Evolutionary conservation across 192 early-diverging fungal species (phyloP).

Genomic region (Gamsiella multidivaricata): DNA sequence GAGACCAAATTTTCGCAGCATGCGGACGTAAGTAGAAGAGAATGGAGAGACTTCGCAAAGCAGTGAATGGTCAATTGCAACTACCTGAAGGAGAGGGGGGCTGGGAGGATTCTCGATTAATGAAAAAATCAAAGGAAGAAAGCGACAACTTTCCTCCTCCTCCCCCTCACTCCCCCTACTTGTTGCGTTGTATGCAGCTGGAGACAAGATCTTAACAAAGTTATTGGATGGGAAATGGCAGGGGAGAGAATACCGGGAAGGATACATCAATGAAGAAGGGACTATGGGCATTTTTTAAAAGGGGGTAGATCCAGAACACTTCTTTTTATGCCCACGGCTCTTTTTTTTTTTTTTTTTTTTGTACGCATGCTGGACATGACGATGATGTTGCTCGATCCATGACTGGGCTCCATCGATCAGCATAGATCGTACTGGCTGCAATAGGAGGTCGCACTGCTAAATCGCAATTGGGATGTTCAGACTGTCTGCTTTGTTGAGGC

Average conservation of each 20-base stretch:
- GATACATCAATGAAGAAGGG: neutral
- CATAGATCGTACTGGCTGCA: too few relatives aligned
- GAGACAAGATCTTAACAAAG: neutral
- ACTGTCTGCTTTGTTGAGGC: too few relatives aligned
- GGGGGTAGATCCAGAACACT: neutral
- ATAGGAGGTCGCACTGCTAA: too few relatives aligned
- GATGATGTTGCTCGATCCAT: too few relatives aligned
- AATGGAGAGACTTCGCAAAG: too few relatives aligned
- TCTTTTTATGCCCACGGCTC: neutral
- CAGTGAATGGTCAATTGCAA: too few relatives aligned
- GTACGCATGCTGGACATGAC: neutral
- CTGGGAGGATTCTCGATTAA: too few relatives aligned
- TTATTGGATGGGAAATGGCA: constrained; percentile 11
- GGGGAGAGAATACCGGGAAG: neutral
- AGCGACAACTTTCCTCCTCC: too few relatives aligned
- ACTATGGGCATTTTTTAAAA: neutral
- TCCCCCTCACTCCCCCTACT: neutral
- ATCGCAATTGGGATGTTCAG: too few relatives aligned
- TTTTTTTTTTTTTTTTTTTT: neutral
- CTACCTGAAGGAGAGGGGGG: too few relatives aligned
- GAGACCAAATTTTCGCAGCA: constrained; percentile 92
- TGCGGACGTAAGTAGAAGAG: constrained; percentile 64
- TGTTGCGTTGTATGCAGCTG: constrained; percentile 7
- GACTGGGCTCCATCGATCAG: too few relatives aligned
- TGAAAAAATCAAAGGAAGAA: too few relatives aligned